Base-by-base conservation (phyloP, 2,329 filamentous ascomycete genomes). In the Pseudocercospora pini-densiflorae region DNA sequence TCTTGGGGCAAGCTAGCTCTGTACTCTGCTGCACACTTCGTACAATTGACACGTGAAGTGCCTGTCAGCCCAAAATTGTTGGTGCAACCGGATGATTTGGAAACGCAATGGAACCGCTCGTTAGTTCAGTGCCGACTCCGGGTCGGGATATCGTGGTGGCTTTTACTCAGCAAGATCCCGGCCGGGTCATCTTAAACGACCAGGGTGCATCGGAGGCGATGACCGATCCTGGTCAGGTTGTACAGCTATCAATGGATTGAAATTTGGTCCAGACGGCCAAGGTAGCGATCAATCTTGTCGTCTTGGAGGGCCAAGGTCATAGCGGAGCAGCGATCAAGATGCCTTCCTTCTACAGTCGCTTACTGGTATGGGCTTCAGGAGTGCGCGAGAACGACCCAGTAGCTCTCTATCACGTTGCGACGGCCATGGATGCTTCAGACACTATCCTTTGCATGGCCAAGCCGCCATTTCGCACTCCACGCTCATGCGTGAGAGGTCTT, bases 101-200 rank as follows among this genome's bases (percentile, higher is more conserved):
- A 40, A 40, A 16, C 36, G 36, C 36, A 40, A n/a, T 40, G 36
- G 14, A 40, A 33, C 31, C 2, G 31, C 5, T 43, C 51, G 51
- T 55, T 55, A 55, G 51, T 55, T 55, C 21, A 19, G 16, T 29
- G 16, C 51, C 51, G 27, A 27, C 27, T 55, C 51, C 51, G 51
- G 5, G 51, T 9, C 12, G 16, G 51, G 51, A 24, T 55, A 29
- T 31, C 23, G 24, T 5, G 51, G 7, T 55, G 51, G 51, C 24
- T 10, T 55, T 55, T 19, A 19, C 27, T 55, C 12, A 33, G 51
- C 51, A 31, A 31, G 7, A 55, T 31, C 51, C 51, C 14, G 6
- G 51, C 27, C 16, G 3, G 8, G 27, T 55, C 24, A 55, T 55
- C 27, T 55, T 31, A 33, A 27, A 19, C 51, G 27, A 19, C 12